Conservation (phyloP, 1,139 yeast genomes). For the Yamadazyma diospyri region DNA sequence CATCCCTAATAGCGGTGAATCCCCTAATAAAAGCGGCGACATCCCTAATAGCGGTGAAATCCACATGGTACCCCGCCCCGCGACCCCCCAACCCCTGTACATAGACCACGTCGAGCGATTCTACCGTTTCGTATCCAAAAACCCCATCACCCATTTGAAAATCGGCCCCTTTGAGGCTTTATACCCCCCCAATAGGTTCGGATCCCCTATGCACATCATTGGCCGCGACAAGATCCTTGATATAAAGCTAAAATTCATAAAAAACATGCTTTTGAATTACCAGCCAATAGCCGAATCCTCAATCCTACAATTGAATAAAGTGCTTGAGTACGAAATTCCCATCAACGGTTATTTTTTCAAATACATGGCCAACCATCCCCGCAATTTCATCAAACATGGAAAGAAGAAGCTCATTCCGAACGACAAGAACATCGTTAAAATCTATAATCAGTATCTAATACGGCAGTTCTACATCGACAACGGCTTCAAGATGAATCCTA, state of each 20-base stretch:
- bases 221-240: constrained; percentile 25
- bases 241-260: constrained; percentile 23
- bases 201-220: constrained; percentile 28
- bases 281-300: constrained; percentile 22
- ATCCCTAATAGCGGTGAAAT: neutral
- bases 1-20: neutral
- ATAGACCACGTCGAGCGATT: constrained; percentile 8
- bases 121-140: constrained; percentile 22
- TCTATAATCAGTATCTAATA: constrained; percentile 27
- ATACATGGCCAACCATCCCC: constrained; percentile 23
- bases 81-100: neutral
- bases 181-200: constrained; percentile 31
- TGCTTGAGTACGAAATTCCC: constrained; percentile 17
- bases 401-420: constrained; percentile 29
- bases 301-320: constrained; percentile 14
- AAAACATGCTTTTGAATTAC: constrained; percentile 16
- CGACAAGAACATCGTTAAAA: constrained; percentile 28
- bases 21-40: neutral
- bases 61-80: too few relatives aligned
- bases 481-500: constrained; percentile 1
- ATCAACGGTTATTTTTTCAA: constrained; percentile 30
- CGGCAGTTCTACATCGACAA: constrained; percentile 26
- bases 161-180: constrained; percentile 30
- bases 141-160: constrained; percentile 21
- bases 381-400: constrained; percentile 17